phyloP scores from a whole-genome alignment of 2,329 filamentous ascomycete genomes.

The Fusarium nisikadoi region DNA sequence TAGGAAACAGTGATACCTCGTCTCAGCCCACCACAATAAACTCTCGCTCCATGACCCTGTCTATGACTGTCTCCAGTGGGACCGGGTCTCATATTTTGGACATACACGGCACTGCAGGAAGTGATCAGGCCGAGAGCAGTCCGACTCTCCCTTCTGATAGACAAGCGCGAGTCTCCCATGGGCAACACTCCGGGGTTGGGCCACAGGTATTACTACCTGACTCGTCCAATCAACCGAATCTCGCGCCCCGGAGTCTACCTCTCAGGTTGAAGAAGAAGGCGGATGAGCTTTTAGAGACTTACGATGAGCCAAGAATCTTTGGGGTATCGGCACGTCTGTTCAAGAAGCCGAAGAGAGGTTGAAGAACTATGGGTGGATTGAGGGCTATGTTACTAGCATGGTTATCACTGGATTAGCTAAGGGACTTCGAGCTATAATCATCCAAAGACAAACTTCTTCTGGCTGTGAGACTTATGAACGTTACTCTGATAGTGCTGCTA shows the following conservation, averaged over 20 bases:
- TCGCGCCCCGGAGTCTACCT: accelerated
- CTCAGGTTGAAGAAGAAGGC: not conserved
- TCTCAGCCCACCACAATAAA: not conserved
- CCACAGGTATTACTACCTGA: not conserved
- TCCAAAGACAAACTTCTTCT: too few species aligned
- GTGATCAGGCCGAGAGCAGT: not conserved
- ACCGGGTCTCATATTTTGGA: not conserved
- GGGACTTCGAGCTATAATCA: accelerated
- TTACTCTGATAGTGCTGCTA: not conserved
- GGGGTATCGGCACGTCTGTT: not conserved
- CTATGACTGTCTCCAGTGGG: not conserved
- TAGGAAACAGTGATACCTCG: not conserved
- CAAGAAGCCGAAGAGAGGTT: not conserved
- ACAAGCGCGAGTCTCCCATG: not conserved
- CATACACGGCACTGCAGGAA: not conserved
- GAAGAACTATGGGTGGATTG: not conserved
- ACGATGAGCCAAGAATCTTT: not conserved
- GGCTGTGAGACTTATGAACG: not conserved
- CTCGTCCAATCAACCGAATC: not conserved
- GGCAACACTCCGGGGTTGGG: not conserved
- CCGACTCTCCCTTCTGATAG: not conserved
- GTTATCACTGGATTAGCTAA: accelerated
- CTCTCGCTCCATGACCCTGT: not conserved
- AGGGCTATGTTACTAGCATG: not conserved
- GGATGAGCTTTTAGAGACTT: not conserved